Evolutionary conservation across 768 basidiomycete genomes (phyloP), one percentile per base, ranked within the genome.

Genomic region (Amanita phalloides): DNA sequence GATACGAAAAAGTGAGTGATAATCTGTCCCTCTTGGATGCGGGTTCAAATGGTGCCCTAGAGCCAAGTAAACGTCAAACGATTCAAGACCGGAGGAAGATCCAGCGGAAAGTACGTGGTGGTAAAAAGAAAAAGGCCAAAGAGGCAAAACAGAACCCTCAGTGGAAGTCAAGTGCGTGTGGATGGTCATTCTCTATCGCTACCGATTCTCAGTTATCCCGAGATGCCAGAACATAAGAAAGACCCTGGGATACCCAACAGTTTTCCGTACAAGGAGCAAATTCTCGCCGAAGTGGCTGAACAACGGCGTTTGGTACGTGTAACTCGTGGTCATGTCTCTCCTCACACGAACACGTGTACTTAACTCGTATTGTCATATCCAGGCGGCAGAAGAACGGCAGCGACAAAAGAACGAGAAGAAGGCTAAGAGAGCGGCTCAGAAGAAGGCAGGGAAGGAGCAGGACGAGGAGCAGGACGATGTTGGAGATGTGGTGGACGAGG

Each of bases 221-320:
- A 53, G 36, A 23, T 25, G 23, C n/a, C 46, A 88, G 87, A 87
- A 66, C 79, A 83, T 55, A 76, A 79, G 61, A 93, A 90, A 65
- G 93, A 97, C 65, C 90, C 88, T 28, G 93, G 93, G 42, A 92
- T 96, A 57, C 93, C 93, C 6, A 94, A 87, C 67, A 83, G 81
- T 54, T 92, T 92, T 69, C 92, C 90, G 3, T 93, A 84, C 75
- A 97, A 95, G 68, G 93, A 94, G 60, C 84, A 91, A 66, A 86
- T 97, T 56, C 71, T 97, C 26, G 93, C 91, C 4, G 93, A 97
- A 61, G 77, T 95, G 48, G 84, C 84, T 42, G 87, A 88, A 59
- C 77, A 89, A 62, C 81, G 91, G 55, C 74, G 87, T 60, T 67
- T 74, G 56, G 91, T 92, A 60, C 60, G 77, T 66, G 10, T 17